Base-by-base conservation (phyloP, 2,329 filamentous ascomycete species). In the Penicillium oxalicum region DNA sequence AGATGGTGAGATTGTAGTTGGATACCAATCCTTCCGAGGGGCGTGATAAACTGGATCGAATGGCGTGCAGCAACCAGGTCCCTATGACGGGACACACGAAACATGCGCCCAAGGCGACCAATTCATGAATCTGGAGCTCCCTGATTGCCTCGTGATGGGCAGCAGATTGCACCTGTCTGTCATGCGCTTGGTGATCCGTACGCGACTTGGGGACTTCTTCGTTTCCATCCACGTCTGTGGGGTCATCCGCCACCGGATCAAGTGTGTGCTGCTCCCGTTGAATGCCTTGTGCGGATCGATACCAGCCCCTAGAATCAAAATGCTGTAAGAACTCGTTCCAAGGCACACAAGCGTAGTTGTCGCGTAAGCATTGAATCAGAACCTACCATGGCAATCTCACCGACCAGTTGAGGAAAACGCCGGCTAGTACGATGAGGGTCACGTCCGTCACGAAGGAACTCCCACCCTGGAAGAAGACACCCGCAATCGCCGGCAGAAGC, bases 1-100 rank as follows among this genome's bases (percentile, higher is more conserved):
- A 97, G 45, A 97, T 88, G 9, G 86, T 90, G 47, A 97, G 76
- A 67, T 96, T 96, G 71, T 91, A 94, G 67, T 95, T 88, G 4
- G 89, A 95, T 5, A 97, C 85, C 9, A 97, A 75, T 1, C 88
- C 88, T 65, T 94, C 90, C 0, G 89, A 90, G 0, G 87, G 88
- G 2, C 87, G 79, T 25, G 87, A 91, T 13, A 97, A 80, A 60
- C 91, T 88, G 7, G 78, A 79, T 44, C 91, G 82, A 50, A 96
- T 87, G 18, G 81, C 74, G 64, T 96, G 91, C 9, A 97, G 76
- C 35, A 96, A 74, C 69, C 86, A 93, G 27, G 91, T 87, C n/a
- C 88, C 87, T 4, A 89, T 64, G 0, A 88, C 62, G 0, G 91
- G 91, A 28, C 87, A 84, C 27, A 86, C 52, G 61, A 96, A 94